phyloP scores from a whole-genome alignment of 2,329 filamentous ascomycete species.

The Didymella lethalis region DNA sequence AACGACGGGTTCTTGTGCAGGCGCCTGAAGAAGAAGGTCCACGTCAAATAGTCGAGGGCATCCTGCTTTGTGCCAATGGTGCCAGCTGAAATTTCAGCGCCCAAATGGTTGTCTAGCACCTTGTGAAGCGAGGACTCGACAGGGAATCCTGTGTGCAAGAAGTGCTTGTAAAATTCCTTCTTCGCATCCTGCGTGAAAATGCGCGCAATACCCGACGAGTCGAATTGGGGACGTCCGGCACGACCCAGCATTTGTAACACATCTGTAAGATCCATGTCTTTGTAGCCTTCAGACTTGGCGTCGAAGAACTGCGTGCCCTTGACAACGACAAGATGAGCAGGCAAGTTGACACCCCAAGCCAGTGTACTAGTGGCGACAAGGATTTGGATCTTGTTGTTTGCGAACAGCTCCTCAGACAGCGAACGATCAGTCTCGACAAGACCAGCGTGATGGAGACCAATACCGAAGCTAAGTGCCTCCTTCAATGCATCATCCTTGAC shows the following conservation, averaged over 20 bases:
- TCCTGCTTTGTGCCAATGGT: conserved; percentile 96
- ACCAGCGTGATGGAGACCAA: conserved; percentile 95
- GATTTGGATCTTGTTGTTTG: conserved; percentile 98
- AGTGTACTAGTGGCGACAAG: conserved; percentile 94
- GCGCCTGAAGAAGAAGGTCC: conserved; percentile 99
- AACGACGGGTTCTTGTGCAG: conserved; percentile 98
- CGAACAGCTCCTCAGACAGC: conserved; percentile 90
- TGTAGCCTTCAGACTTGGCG: conserved; percentile 96
- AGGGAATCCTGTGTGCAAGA: conserved; percentile 95
- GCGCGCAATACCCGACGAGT: conserved; percentile 91
- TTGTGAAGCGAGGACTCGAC: conserved; percentile 97
- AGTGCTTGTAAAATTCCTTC: conserved; percentile 99
- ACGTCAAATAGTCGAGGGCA: conserved; percentile 95
- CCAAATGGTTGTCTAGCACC: conserved; percentile 94
- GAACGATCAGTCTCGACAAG: conserved; percentile 93
- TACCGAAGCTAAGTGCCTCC: conserved; percentile 96
- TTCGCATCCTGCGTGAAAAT: conserved; percentile 98
- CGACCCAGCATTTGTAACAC: conserved; percentile 97
- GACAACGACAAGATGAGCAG: conserved; percentile 94
- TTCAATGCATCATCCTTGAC: conserved; percentile 93
- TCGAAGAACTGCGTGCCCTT: conserved; percentile 99
- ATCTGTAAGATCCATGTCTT: conserved; percentile 98
- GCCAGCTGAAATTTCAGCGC: conserved; percentile 91
- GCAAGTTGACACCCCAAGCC: conserved; percentile 97
- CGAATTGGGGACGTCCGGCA: conserved; percentile 94